These are phyloP conservation scores for Coemansia umbellata DNA, from an alignment of 192 early-diverging fungal genomes.

Conservation along the genomic window DNA sequence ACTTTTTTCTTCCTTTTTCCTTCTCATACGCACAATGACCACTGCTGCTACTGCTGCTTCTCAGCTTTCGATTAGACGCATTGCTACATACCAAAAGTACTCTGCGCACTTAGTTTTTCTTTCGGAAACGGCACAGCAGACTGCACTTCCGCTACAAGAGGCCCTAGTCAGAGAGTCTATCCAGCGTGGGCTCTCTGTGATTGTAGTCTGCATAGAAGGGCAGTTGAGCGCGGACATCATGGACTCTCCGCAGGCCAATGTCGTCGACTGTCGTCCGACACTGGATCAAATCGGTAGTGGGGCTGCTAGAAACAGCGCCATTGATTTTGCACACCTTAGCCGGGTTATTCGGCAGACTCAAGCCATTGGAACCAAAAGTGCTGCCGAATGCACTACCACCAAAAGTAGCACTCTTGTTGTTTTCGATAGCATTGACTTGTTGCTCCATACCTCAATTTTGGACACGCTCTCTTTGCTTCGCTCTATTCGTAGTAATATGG, in stretches of 20 bases:
- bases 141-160: constrained; percentile 40
- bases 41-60: neutral
- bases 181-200: constrained; percentile 8
- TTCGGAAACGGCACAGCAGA: constrained; percentile 40
- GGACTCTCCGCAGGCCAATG: neutral
- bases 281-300: neutral
- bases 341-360: neutral
- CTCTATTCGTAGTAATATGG: constrained; percentile 7
- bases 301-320: neutral
- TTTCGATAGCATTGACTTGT: constrained; percentile 30
- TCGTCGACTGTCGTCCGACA: constrained; percentile 18
- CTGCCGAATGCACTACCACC: neutral
- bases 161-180: constrained; percentile 35
- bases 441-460: constrained; percentile 20
- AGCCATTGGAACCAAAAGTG: neutral
- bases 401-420: constrained; percentile 1
- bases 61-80: constrained; percentile 28
- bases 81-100: constrained; percentile 37
- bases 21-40: neutral
- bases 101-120: constrained; percentile 27
- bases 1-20: no score
- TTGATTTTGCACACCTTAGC: neutral
- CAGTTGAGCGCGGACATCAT: constrained; percentile 24
- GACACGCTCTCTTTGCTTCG: constrained; percentile 30
- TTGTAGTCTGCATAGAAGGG: constrained; percentile 23